Evolutionary conservation across 495 filamentous ascomycete genomes (phyloP).

Genomic region (Xylaria sp.): DNA sequence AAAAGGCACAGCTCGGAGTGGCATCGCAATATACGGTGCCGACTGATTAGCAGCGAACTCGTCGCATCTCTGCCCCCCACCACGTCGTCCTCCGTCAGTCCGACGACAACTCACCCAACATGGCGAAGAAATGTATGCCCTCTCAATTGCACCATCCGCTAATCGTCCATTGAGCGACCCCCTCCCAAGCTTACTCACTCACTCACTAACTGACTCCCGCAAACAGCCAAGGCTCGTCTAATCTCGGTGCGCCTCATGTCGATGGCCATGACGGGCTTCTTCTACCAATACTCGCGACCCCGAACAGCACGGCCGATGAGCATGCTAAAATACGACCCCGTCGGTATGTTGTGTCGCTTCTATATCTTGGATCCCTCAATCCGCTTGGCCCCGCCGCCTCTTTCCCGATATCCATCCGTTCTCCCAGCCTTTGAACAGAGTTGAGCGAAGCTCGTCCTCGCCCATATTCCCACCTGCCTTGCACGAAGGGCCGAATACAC

Average conservation of each 20-base stretch:
- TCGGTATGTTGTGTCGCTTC: slow-evolving; percentile 68
- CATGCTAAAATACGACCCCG: slow-evolving; percentile 99
- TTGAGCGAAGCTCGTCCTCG: background rate
- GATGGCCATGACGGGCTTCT: slow-evolving; percentile 99
- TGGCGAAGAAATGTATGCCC: slow-evolving; percentile 29
- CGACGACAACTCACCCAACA: slow-evolving; percentile 27
- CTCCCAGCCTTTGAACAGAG: background rate
- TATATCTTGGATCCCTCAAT: background rate
- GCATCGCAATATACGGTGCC: background rate
- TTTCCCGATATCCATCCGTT: background rate
- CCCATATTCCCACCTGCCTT: background rate
- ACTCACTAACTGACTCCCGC: slow-evolving; percentile 26
- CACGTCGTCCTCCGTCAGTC: slow-evolving; percentile 8
- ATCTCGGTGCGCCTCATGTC: slow-evolving; percentile 93
- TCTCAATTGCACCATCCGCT: background rate
- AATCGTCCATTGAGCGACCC: background rate
- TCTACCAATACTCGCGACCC: slow-evolving; percentile 85
- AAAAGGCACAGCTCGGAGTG: slow-evolving; percentile 10
- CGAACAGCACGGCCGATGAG: slow-evolving; percentile 82
- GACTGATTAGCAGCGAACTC: background rate
- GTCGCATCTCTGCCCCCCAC: slow-evolving; percentile 10
- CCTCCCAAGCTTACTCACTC: slow-evolving; percentile 25
- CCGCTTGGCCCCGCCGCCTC: background rate
- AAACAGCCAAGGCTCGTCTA: slow-evolving; percentile 86
- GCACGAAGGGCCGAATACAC: background rate